Conservation (phyloP, 2,329 filamentous ascomycete species). For the Leptoxyphium fumago region DNA sequence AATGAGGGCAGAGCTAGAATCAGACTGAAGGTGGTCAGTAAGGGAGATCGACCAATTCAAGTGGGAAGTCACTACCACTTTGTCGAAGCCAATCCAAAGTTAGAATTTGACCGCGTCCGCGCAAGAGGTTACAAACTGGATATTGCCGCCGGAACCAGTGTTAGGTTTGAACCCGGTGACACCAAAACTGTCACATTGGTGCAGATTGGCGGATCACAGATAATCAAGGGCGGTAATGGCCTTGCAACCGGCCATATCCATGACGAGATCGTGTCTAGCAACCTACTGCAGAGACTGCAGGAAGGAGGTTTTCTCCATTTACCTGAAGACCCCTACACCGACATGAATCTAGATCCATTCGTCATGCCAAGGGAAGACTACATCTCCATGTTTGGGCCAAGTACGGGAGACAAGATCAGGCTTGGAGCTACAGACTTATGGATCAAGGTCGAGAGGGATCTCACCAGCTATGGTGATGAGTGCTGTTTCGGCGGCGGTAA, state of each 20-base stretch:
- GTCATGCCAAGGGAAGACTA: conserved; percentile 66
- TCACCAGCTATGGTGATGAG: conserved; percentile 74
- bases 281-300: conserved; percentile 53
- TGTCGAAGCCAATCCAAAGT: conserved; percentile 79
- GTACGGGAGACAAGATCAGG: conserved; percentile 64
- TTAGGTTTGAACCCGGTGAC: conserved; percentile 89
- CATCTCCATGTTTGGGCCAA: conserved; percentile 77
- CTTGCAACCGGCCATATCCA: conserved; percentile 63
- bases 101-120: conserved; percentile 72
- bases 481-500: conserved; percentile 90
- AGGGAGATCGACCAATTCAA: conserved; percentile 80
- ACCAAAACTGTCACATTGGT: conserved; percentile 80
- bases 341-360: conserved; percentile 42
- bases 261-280: conserved; percentile 40
- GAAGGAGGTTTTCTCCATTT: conserved; percentile 64
- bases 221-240: conserved; percentile 73
- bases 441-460: conserved; percentile 74
- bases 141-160: conserved; percentile 78
- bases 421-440: conserved; percentile 76
- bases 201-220: conserved; percentile 65
- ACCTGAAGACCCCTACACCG: conserved; percentile 45
- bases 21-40: conserved; percentile 63
- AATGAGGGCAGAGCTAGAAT: conserved; percentile 64
- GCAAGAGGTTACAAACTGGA: conserved; percentile 80
- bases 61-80: conserved; percentile 93